These are phyloP conservation scores for Backusella luteola DNA, from an alignment of 192 early-diverging fungal species.

Conservation along the genomic window DNA sequence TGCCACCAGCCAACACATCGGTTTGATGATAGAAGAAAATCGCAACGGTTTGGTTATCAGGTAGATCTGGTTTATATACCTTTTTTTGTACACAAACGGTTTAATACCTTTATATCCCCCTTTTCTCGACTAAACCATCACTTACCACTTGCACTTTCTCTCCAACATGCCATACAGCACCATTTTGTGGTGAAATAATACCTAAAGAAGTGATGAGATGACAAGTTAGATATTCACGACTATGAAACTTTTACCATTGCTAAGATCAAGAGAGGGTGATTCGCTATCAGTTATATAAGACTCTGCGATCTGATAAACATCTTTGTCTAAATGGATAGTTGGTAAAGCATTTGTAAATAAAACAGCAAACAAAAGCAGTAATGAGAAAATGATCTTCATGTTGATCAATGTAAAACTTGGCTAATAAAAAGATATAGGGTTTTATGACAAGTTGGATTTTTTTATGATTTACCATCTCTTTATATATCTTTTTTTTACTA, in stretches of 20 bases:
- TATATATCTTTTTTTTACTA: background rate
- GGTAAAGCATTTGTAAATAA: background rate
- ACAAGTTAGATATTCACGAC: background rate
- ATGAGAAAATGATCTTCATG: background rate
- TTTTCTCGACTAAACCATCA: background rate
- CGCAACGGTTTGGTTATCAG: background rate
- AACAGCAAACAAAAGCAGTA: background rate
- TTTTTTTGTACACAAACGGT: background rate
- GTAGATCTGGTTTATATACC: background rate
- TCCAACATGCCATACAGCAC: background rate
- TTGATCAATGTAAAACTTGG: background rate
- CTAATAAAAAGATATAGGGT: background rate
- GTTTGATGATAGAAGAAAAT: constrained; percentile 12
- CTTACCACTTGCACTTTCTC: background rate
- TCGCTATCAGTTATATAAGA: background rate
- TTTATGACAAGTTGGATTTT: background rate
- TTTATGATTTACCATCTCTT: background rate
- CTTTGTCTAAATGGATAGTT: background rate
- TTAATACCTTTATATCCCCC: background rate
- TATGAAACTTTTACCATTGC: background rate
- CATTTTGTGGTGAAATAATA: background rate
- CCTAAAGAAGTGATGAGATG: background rate
- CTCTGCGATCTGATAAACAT: background rate
- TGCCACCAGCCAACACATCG: background rate
- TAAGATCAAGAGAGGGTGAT: background rate